phyloP scores from a whole-genome alignment of 2,329 filamentous ascomycete genomes.

The Apiospora koreana region DNA sequence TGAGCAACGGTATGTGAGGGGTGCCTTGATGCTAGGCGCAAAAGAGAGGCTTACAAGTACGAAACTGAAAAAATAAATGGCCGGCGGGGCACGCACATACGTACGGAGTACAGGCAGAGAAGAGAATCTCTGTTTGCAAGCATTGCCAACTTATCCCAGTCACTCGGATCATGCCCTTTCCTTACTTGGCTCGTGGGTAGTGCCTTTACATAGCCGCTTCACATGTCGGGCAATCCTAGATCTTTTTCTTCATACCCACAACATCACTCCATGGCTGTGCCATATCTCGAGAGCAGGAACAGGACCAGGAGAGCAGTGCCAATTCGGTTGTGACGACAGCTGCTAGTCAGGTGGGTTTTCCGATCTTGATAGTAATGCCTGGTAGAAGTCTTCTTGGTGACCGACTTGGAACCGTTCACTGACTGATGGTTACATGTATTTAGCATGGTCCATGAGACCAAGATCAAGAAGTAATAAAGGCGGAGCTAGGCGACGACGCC shows the following conservation, averaged over 20 bases:
- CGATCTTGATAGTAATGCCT: background rate
- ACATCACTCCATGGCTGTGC: background rate
- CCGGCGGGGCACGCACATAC: background rate
- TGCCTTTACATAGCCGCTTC: constrained; percentile 6
- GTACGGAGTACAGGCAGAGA: background rate
- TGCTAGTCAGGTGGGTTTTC: background rate
- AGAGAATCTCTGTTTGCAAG: background rate
- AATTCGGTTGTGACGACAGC: background rate
- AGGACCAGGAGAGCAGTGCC: background rate
- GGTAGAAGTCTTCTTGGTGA: background rate
- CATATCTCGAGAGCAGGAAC: background rate
- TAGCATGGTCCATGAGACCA: background rate
- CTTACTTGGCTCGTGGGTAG: background rate
- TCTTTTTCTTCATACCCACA: background rate
- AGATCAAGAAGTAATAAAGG: background rate
- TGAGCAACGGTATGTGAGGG: background rate
- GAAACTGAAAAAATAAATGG: background rate
- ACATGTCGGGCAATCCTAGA: background rate
- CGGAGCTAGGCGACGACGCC: background rate
- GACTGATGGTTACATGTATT: too few relatives aligned
- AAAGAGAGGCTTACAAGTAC: constrained; percentile 8
- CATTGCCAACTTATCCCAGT: constrained; percentile 1
- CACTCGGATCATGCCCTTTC: constrained; percentile 5
- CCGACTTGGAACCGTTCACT: background rate
- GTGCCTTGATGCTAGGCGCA: background rate